phyloP scores from a whole-genome alignment of 192 early-diverging fungal genomes.

The Gaertneriomyces semiglobifer region DNA sequence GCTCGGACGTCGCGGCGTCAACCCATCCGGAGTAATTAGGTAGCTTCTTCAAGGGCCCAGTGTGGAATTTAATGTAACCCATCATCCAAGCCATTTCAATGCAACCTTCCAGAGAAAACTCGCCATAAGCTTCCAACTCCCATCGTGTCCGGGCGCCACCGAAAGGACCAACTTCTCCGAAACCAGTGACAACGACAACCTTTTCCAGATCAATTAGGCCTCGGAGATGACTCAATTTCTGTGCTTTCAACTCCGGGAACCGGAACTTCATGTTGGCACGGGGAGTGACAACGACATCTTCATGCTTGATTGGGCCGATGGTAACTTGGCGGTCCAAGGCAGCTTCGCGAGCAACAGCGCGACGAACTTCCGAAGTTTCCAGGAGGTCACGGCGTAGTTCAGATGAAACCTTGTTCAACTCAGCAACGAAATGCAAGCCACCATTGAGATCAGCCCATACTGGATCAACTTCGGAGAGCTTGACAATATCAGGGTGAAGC shows the following conservation, averaged over 20 bases:
- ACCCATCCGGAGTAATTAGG: slow-evolving; percentile 87
- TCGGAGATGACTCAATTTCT: slow-evolving; percentile 62
- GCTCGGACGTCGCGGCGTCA: slow-evolving; percentile 78
- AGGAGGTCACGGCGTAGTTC: slow-evolving; percentile 72
- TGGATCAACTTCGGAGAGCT: slow-evolving; percentile 68
- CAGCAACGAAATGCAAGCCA: slow-evolving; percentile 80
- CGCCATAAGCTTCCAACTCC: slow-evolving; percentile 91
- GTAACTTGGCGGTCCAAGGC: slow-evolving; percentile 74
- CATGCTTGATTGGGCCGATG: slow-evolving; percentile 59
- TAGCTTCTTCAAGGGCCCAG: slow-evolving; percentile 74
- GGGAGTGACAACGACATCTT: slow-evolving; percentile 63
- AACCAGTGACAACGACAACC: slow-evolving; percentile 88
- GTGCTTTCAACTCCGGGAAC: slow-evolving; percentile 68
- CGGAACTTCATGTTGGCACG: slow-evolving; percentile 83
- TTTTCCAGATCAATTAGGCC: slow-evolving; percentile 87
- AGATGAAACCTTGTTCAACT: slow-evolving; percentile 75
- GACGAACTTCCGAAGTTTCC: slow-evolving; percentile 83
- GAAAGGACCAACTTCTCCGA: slow-evolving; percentile 89
- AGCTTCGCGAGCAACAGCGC: slow-evolving; percentile 75
- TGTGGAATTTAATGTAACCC: slow-evolving; percentile 87
- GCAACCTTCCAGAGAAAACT: slow-evolving; percentile 85
- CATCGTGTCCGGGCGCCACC: slow-evolving; percentile 89
- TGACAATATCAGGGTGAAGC: slow-evolving; percentile 74
- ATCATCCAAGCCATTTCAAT: slow-evolving; percentile 98
- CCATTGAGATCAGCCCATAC: slow-evolving; percentile 90